Evolutionary conservation across 1,284 basidiomycete genomes (phyloP).

Genomic region (Bjerkandera adusta): DNA sequence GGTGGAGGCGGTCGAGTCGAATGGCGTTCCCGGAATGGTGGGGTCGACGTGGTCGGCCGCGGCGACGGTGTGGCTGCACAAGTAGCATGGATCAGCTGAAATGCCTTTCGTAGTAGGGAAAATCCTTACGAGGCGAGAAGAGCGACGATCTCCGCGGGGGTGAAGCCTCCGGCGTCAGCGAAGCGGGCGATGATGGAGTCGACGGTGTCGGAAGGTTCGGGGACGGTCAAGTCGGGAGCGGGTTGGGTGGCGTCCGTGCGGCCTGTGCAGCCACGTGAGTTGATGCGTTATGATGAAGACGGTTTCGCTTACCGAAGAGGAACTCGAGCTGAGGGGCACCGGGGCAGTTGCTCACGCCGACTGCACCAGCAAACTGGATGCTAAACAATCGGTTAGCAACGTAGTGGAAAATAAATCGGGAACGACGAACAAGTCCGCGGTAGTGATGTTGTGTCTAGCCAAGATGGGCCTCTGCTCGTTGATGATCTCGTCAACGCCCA

Average conservation of each 20-base stretch:
- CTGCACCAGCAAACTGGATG: slow-evolving; percentile 30
- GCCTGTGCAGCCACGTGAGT: slow-evolving; percentile 16
- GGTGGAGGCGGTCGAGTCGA: slow-evolving; percentile 28
- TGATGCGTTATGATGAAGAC: neutral
- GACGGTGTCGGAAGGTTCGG: slow-evolving; percentile 20
- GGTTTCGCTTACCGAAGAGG: neutral
- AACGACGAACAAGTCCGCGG: slow-evolving; percentile 9
- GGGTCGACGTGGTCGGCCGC: slow-evolving; percentile 26
- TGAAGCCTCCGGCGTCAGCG: slow-evolving; percentile 20
- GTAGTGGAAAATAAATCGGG: neutral
- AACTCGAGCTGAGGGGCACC: neutral
- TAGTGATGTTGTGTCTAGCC: slow-evolving; percentile 16
- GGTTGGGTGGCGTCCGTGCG: slow-evolving; percentile 21
- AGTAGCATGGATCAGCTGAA: neutral
- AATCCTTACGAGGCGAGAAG: slow-evolving; percentile 23
- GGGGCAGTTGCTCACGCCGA: slow-evolving; percentile 27
- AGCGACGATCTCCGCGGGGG: slow-evolving; percentile 26
- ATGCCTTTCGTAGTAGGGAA: neutral
- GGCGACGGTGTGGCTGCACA: slow-evolving; percentile 21
- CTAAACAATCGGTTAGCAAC: slow-evolving; percentile 10
- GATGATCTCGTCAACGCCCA: slow-evolving; percentile 28
- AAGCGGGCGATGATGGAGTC: slow-evolving; percentile 11
- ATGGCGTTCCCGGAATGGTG: slow-evolving; percentile 27
- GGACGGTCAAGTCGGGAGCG: slow-evolving; percentile 21
- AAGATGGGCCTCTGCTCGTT: slow-evolving; percentile 23